A percentile compares a stretch with the other conserved stretches of the same genome.
Conservation (phyloP, 495 filamentous ascomycete species). For the Hypoxylon intermedium region DNA sequence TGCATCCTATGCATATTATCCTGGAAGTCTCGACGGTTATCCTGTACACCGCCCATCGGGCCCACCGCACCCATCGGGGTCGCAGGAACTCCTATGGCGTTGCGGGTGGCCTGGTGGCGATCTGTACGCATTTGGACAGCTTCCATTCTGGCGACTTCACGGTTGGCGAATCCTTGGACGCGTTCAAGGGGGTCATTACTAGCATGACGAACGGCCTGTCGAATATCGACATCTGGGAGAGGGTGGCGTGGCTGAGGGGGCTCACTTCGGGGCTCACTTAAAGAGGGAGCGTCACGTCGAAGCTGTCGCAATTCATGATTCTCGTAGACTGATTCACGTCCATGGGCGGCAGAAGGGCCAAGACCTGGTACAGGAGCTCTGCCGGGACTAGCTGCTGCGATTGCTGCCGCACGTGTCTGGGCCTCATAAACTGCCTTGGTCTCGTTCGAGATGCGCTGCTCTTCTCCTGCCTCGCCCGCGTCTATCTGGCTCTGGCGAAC, state of each 20-base stretch:
- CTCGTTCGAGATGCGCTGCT: conserved; percentile 54
- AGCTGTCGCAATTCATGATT: conserved; percentile 41
- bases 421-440: conserved; percentile 55
- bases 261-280: conserved; percentile 19
- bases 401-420: conserved; percentile 45
- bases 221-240: conserved; percentile 32
- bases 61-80: too few species aligned
- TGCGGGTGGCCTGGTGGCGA: conserved; percentile 46
- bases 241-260: conserved; percentile 23
- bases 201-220: conserved; percentile 21
- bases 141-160: conserved; percentile 55
- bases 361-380: conserved; percentile 4
- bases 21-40: conserved; percentile 46
- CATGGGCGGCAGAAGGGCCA: conserved; percentile 5
- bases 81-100: conserved; percentile 21
- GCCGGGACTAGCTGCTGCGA: neutral
- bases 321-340: conserved; percentile 25
- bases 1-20: conserved; percentile 54
- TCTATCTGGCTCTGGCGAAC: conserved; percentile 59
- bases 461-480: conserved; percentile 50
- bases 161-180: conserved; percentile 48
- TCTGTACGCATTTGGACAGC: conserved; percentile 48
- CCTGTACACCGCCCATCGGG: too few species aligned
- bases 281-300: conserved; percentile 35
- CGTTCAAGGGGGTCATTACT: conserved; percentile 48